Conservation (phyloP, 208 protist genomes). For the Leishmania turanica region DNA sequence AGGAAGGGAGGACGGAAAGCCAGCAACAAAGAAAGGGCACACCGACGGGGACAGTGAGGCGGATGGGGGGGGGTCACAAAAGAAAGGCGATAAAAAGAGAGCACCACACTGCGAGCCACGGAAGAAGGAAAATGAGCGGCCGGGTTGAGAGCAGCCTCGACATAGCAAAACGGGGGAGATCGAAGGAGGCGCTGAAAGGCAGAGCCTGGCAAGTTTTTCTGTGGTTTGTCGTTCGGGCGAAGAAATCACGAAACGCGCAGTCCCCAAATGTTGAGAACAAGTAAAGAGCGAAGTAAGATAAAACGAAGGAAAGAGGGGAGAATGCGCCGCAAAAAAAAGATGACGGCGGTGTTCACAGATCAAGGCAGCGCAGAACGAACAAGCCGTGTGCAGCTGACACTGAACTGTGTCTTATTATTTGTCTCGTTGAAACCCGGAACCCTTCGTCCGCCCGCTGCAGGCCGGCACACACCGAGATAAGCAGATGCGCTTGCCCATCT, state of each 20-base stretch:
- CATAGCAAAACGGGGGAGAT: background rate
- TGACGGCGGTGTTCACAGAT: background rate
- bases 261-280: background rate
- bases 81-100: background rate
- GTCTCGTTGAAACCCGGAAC: background rate
- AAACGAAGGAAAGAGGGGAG: slow-evolving; percentile 5
- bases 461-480: background rate
- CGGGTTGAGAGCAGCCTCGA: background rate
- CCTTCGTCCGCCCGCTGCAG: background rate
- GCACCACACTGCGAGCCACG: background rate
- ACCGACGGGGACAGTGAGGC: background rate
- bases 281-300: background rate
- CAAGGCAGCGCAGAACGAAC: background rate
- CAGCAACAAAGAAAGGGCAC: background rate
- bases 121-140: background rate
- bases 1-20: background rate
- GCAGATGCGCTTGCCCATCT: background rate
- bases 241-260: background rate
- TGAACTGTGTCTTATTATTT: background rate
- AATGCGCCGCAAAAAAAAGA: background rate
- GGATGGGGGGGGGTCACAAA: background rate
- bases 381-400: background rate
- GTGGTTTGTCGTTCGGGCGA: too few relatives aligned
- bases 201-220: background rate
- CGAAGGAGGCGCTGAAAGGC: background rate